A percentile compares a stretch with the other conserved stretches of the same genome.
These are phyloP conservation scores for Triticum timopheevii DNA, from an alignment of 176 grass and related monocot species.

Conservation along the genomic window DNA sequence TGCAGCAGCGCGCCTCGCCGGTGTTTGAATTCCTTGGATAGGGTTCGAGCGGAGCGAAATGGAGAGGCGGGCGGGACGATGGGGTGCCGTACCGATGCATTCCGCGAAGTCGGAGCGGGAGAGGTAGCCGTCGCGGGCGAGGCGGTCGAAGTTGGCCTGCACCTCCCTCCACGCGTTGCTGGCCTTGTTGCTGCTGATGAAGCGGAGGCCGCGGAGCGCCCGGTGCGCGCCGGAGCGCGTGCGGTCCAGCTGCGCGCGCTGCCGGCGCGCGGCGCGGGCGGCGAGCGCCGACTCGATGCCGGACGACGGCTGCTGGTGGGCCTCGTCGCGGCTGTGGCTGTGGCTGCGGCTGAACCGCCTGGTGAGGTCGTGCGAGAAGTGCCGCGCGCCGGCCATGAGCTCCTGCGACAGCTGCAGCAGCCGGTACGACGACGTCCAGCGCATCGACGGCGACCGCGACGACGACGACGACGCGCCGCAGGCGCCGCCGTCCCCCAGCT, in stretches of 20 bases:
- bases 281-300: conserved; percentile 81
- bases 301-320: neutral
- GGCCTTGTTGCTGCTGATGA: conserved; percentile 84
- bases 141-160: conserved; percentile 73
- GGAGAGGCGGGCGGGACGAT: neutral
- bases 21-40: neutral
- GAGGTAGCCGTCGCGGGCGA: conserved; percentile 72
- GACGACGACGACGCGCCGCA: conserved; percentile 28
- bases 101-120: conserved; percentile 85
- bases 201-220: conserved; percentile 85
- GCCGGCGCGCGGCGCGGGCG: conserved; percentile 59
- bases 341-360: conserved; percentile 68
- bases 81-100: conserved; percentile 68
- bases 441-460: conserved; percentile 76
- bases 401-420: conserved; percentile 93
- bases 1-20: conserved; percentile 10
- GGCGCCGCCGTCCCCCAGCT: conserved; percentile 18
- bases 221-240: conserved; percentile 68
- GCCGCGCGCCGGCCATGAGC: conserved; percentile 69
- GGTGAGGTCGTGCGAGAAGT: conserved; percentile 83
- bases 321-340: conserved; percentile 35
- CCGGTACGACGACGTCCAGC: conserved; percentile 72
- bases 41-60: neutral
- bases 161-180: conserved; percentile 82
- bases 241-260: conserved; percentile 87